phyloP scores from a whole-genome alignment of 2,329 filamentous ascomycete genomes.

The Microdochium nivale region DNA sequence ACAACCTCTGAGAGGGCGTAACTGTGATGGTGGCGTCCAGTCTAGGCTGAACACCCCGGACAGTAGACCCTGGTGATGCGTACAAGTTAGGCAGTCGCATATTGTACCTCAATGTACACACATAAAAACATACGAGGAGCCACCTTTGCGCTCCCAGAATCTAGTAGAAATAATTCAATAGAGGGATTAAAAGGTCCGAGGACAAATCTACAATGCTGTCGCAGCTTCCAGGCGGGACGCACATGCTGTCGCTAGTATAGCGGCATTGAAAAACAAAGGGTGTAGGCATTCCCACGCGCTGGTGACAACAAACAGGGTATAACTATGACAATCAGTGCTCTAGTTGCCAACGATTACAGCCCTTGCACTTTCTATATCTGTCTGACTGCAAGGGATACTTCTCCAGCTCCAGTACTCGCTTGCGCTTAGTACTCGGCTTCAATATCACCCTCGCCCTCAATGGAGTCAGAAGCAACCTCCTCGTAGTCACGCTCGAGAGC shows the following conservation, averaged over 20 bases:
- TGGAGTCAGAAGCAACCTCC: constrained; percentile 91
- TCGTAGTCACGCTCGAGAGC: constrained; percentile 98
- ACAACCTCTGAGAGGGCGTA: no score
- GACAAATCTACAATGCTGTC: neutral
- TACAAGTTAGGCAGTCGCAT: no score
- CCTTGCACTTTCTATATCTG: neutral
- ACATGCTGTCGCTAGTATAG: neutral
- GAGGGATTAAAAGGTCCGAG: neutral
- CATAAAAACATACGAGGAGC: neutral
- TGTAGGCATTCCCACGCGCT: neutral
- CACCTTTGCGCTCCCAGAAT: neutral
- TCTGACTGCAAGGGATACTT: neutral
- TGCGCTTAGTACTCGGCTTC: constrained; percentile 81
- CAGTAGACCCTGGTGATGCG: no score
- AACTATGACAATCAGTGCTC: neutral
- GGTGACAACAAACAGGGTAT: neutral
- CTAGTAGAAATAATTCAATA: neutral
- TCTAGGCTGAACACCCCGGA: no score
- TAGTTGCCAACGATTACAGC: neutral
- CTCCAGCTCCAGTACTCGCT: neutral
- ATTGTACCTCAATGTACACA: neutral
- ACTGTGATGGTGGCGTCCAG: no score
- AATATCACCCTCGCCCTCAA: constrained; percentile 75
- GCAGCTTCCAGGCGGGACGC: neutral
- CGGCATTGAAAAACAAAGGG: neutral